phyloP scores from a whole-genome alignment of 345 rosid genomes.

The Murraya koenigii region DNA sequence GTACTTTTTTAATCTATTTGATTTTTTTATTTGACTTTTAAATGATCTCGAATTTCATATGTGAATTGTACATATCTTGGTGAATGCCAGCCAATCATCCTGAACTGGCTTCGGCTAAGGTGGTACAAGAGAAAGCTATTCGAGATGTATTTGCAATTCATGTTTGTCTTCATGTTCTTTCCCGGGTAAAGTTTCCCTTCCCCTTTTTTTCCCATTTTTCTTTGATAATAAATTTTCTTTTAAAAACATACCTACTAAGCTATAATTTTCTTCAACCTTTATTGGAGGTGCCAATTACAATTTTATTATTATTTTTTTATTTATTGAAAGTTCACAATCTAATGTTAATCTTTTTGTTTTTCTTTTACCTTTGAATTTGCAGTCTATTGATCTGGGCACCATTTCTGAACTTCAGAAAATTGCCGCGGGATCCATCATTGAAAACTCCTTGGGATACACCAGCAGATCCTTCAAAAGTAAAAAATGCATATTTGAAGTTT shows the following conservation, averaged over 20 bases:
- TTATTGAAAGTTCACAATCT: background rate
- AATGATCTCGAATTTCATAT: background rate
- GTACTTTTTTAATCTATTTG: too few relatives aligned
- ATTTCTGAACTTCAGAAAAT: conserved; percentile 86
- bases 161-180: conserved; percentile 87
- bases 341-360: too few relatives aligned
- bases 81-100: conserved; percentile 68
- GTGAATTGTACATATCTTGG: background rate
- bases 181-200: conserved; percentile 54
- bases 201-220: background rate
- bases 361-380: conserved; percentile 4
- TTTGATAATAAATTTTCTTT: too few relatives aligned
- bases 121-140: conserved; percentile 80
- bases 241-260: too few relatives aligned
- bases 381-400: conserved; percentile 85
- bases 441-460: conserved; percentile 83
- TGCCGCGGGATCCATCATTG: conserved; percentile 81
- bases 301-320: too few relatives aligned
- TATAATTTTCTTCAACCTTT: too few relatives aligned
- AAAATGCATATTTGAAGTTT: conserved; percentile 48
- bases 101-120: conserved; percentile 87
- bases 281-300: too few relatives aligned
- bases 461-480: conserved; percentile 55
- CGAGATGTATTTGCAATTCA: conserved; percentile 89
- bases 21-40: background rate